phyloP scores from a whole-genome alignment of 495 filamentous ascomycete species.

The Acidiella bohemica region DNA sequence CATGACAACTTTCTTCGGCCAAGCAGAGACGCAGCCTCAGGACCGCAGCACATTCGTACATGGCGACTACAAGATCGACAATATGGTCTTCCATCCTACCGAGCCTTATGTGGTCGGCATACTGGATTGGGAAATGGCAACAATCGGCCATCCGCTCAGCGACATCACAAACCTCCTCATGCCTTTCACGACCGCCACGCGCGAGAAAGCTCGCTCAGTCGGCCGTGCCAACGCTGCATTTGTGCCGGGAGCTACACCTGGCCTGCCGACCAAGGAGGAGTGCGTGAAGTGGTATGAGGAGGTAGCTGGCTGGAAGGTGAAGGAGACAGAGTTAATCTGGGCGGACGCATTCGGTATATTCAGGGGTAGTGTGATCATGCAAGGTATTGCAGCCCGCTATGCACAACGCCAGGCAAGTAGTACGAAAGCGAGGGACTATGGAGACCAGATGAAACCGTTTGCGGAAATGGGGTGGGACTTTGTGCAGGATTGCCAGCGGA shows the following conservation, averaged over 20 bases:
- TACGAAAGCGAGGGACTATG: slow-evolving; percentile 62
- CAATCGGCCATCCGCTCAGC: slow-evolving; percentile 82
- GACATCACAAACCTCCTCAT: slow-evolving; percentile 71
- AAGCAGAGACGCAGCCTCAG: slow-evolving; percentile 53
- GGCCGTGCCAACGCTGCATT: slow-evolving; percentile 36
- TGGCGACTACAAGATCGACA: slow-evolving; percentile 97
- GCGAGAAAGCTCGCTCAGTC: slow-evolving; percentile 18
- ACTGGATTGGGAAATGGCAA: slow-evolving; percentile 63
- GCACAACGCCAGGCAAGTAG: slow-evolving; percentile 84
- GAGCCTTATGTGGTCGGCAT: slow-evolving; percentile 85
- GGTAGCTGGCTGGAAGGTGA: slow-evolving; percentile 51
- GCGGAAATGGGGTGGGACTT: slow-evolving; percentile 65
- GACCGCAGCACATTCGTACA: slow-evolving; percentile 74
- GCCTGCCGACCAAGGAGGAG: slow-evolving; percentile 59
- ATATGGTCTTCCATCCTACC: slow-evolving; percentile 82
- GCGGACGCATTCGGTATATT: slow-evolving; percentile 40
- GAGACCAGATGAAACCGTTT: slow-evolving; percentile 46
- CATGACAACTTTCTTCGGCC: slow-evolving; percentile 63
- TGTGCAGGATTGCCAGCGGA: slow-evolving; percentile 36
- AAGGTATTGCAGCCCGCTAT: slow-evolving; percentile 80
- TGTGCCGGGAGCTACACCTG: slow-evolving; percentile 44
- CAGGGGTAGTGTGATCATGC: slow-evolving; percentile 64
- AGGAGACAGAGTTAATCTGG: slow-evolving; percentile 40
- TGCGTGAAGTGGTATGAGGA: slow-evolving; percentile 66
- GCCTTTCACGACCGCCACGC: slow-evolving; percentile 40